phyloP scores from a whole-genome alignment of 192 early-diverging fungal genomes.

The Spinellus fusiger region DNA sequence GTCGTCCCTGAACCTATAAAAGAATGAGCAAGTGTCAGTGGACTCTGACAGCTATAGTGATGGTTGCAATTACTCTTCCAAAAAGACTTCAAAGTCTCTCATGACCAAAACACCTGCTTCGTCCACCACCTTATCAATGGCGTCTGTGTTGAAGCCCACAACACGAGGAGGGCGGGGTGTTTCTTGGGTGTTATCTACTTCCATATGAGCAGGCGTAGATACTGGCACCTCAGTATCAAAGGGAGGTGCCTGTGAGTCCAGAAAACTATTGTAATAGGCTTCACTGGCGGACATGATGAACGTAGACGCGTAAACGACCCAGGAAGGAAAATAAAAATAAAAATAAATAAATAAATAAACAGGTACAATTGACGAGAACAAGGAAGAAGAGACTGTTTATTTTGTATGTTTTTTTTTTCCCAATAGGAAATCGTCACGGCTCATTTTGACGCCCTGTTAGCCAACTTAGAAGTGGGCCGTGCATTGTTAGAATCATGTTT shows the following conservation, averaged over 20 bases:
- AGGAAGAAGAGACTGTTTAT: no score
- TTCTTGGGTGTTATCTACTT: conserved; percentile 11
- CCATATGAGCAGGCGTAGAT: conserved; percentile 20
- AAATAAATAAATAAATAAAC: no score
- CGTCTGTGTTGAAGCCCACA: conserved; percentile 22
- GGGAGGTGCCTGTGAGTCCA: conserved; percentile 18
- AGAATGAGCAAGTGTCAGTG: no score
- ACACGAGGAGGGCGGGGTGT: conserved; percentile 7
- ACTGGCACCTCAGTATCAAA: background rate
- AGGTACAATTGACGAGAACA: no score
- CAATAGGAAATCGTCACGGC: no score
- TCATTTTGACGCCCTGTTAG: no score
- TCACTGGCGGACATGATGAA: conserved; percentile 19
- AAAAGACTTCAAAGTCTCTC: conserved; percentile 64
- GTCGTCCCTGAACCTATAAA: conserved; percentile 23
- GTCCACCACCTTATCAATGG: conserved; percentile 57
- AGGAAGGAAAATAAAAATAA: no score
- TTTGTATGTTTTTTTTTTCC: no score
- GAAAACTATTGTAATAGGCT: conserved; percentile 1
- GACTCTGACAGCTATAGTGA: no score
- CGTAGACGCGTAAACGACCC: no score
- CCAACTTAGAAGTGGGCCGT: no score
- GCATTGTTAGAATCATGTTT: no score
- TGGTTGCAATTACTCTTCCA: conserved; percentile 52
- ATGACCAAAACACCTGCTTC: conserved; percentile 61